Conservation (phyloP, 78 protist genomes). For the Dictyostelium intermedium region DNA sequence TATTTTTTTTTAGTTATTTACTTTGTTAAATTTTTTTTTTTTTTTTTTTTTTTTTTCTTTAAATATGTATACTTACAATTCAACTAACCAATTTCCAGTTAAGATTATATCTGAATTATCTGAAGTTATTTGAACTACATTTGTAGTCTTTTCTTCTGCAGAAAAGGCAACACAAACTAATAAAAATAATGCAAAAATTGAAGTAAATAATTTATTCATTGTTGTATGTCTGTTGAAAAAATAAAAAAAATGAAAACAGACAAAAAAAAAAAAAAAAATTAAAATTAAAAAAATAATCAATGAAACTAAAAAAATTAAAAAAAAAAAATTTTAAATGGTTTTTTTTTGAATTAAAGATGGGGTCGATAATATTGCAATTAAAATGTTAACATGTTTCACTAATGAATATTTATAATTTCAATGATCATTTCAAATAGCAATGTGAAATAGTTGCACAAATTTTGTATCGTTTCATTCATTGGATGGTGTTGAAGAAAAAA, state of each 20-base stretch:
- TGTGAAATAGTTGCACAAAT: no score
- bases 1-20: background rate
- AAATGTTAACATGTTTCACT: no score
- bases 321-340: background rate
- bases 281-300: no score
- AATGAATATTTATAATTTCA: no score
- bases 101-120: background rate
- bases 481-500: no score
- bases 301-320: background rate
- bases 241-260: background rate
- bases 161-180: background rate
- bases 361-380: no score
- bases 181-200: background rate
- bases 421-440: no score
- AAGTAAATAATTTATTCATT: background rate
- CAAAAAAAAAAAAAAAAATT: background rate
- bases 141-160: background rate
- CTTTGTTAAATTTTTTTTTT: no score
- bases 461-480: no score
- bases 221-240: background rate
- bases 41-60: background rate
- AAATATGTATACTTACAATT: background rate
- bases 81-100: constrained; percentile 32
- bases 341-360: no score
- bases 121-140: constrained; percentile 4